Conservation (phyloP, 352 stramenopile genomes). For the Pythium aphanidermatum region DNA sequence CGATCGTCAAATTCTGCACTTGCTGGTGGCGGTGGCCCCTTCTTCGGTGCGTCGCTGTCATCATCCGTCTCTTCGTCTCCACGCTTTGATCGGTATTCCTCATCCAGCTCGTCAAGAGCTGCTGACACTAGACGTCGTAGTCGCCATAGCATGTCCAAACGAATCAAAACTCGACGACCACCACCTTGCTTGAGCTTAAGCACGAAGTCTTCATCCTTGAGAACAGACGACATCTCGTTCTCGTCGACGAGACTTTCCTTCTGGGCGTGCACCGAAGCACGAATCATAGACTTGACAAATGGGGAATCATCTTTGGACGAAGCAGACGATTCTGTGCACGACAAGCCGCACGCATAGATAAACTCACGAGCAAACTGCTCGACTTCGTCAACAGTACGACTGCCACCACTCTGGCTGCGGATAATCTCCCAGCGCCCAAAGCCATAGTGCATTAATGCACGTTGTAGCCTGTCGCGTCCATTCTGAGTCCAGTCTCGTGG, state of each 20-base stretch:
- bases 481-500: slow-evolving; percentile 85
- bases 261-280: slow-evolving; percentile 51
- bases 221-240: slow-evolving; percentile 58
- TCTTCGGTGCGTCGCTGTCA: not conserved
- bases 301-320: slow-evolving; percentile 74
- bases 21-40: slow-evolving; percentile 13
- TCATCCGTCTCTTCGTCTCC: slow-evolving; percentile 4
- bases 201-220: slow-evolving; percentile 87
- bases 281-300: slow-evolving; percentile 80
- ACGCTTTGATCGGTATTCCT: slow-evolving; percentile 26
- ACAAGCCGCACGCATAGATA: slow-evolving; percentile 78
- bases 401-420: slow-evolving; percentile 82
- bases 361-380: slow-evolving; percentile 82
- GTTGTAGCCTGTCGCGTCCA: slow-evolving; percentile 74
- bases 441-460: slow-evolving; percentile 85
- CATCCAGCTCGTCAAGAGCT: slow-evolving; percentile 58
- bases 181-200: slow-evolving; percentile 82
- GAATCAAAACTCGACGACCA: slow-evolving; percentile 74
- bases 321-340: slow-evolving; percentile 43
- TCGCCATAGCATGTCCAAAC: slow-evolving; percentile 80
- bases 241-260: slow-evolving; percentile 70
- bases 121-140: slow-evolving; percentile 55
- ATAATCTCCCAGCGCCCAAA: slow-evolving; percentile 87
- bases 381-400: slow-evolving; percentile 75
- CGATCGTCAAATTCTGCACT: slow-evolving; percentile 69